Conservation (phyloP, 495 filamentous ascomycete species). For the Penicillium psychrofluorescens region DNA sequence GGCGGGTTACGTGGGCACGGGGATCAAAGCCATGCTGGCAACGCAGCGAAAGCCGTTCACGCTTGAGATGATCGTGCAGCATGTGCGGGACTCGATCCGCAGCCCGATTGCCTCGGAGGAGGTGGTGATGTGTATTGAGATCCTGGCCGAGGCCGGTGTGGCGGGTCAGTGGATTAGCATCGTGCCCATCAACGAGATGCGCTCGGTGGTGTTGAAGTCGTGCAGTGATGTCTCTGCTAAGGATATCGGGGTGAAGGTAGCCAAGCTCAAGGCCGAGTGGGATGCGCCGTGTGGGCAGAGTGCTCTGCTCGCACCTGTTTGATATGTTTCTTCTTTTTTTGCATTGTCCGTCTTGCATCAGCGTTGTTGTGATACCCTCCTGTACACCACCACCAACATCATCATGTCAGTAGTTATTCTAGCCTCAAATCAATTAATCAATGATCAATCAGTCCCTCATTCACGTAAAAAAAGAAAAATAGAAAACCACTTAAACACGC, state of each 20-base stretch:
- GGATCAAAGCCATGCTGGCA: conserved; percentile 24
- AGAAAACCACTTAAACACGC: conserved; percentile 20
- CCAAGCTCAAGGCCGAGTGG: conserved; percentile 26
- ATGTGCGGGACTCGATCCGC: conserved; percentile 33
- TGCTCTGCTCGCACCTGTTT: background rate
- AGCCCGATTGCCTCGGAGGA: conserved; percentile 34
- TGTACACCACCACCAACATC: no score
- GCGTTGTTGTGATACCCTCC: conserved; percentile 24
- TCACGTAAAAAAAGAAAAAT: background rate
- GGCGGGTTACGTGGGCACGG: conserved; percentile 24
- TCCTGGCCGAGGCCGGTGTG: conserved; percentile 31
- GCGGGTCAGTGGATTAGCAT: conserved; percentile 39
- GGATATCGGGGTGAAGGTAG: conserved; percentile 30
- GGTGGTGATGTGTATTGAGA: conserved; percentile 35
- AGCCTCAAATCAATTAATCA: conserved; percentile 3
- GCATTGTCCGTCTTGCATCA: conserved; percentile 22
- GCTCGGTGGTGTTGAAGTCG: conserved; percentile 39
- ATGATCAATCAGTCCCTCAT: conserved; percentile 5
- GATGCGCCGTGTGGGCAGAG: background rate
- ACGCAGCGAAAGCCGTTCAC: conserved; percentile 35
- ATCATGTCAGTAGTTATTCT: background rate
- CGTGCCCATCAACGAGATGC: conserved; percentile 33
- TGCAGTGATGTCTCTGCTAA: conserved; percentile 32
- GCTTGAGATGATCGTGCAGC: conserved; percentile 30
- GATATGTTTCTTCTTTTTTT: conserved; percentile 1